Evolutionary conservation across 805 yeast species (phyloP).

Genomic region (Zygosaccharomyces gambellarensis): DNA sequence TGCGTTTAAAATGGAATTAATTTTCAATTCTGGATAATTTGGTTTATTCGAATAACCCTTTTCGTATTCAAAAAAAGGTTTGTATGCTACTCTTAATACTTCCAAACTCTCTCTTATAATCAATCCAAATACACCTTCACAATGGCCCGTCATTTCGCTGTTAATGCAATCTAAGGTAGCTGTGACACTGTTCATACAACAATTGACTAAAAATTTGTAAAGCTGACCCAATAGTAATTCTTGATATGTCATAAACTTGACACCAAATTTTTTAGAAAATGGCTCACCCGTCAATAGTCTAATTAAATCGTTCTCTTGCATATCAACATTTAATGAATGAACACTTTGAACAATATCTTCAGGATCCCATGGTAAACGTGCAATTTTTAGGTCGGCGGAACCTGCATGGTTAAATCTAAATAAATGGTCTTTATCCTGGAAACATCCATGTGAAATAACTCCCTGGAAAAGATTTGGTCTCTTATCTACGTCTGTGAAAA

Average conservation of each 20-base stretch:
- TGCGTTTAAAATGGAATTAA: constrained; percentile 29
- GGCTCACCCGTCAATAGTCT: constrained; percentile 23
- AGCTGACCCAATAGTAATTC: constrained; percentile 56
- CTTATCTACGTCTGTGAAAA: constrained; percentile 50
- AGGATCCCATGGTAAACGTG: constrained; percentile 47
- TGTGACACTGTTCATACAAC: constrained; percentile 80
- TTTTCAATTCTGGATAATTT: constrained; percentile 29
- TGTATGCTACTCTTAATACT: constrained; percentile 28
- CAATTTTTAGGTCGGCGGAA: constrained; percentile 54
- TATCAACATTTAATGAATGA: constrained; percentile 12
- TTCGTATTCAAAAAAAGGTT: constrained; percentile 30
- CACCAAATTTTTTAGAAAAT: constrained; percentile 28
- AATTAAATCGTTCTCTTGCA: constrained; percentile 26
- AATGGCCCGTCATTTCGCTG: constrained; percentile 60
- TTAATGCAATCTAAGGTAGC: constrained; percentile 73
- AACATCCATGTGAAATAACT: constrained; percentile 80
- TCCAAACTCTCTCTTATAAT: constrained; percentile 36
- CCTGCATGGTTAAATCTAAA: constrained; percentile 66
- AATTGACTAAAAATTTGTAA: constrained; percentile 72
- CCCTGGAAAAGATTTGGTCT: constrained; percentile 67
- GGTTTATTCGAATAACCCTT: constrained; percentile 14
- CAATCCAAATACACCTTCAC: constrained; percentile 34
- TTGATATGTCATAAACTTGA: constrained; percentile 38
- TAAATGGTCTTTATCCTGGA: constrained; percentile 37
- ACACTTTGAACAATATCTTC: constrained; percentile 21